Conservation (phyloP, 2,329 filamentous ascomycete species). For the Aspergillus proliferans region DNA sequence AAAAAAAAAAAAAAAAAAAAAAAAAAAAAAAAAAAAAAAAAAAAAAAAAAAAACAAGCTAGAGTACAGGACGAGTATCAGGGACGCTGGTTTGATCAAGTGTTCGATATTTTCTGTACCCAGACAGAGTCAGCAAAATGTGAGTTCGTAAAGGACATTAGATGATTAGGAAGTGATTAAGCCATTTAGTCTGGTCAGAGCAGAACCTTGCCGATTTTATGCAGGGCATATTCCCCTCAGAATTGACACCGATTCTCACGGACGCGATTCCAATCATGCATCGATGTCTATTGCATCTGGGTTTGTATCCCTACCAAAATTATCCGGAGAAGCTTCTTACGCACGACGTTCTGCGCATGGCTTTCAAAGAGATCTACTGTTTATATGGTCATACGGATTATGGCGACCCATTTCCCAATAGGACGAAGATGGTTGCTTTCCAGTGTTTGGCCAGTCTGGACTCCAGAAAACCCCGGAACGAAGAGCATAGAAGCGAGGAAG, state of each 20-base stretch:
- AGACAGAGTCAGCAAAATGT: neutral
- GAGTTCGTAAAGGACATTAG: neutral
- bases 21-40: no score
- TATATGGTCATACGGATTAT: neutral
- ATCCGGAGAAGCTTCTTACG: neutral
- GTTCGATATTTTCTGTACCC: neutral
- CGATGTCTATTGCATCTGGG: neutral
- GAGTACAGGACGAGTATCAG: no score
- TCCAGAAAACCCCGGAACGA: neutral
- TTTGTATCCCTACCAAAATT: slow-evolving; percentile 1
- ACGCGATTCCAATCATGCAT: slow-evolving; percentile 1
- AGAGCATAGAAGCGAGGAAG: neutral
- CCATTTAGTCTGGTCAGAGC: neutral
- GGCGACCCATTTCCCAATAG: neutral
- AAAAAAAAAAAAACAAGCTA: no score
- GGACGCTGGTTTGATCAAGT: neutral
- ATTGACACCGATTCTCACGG: neutral
- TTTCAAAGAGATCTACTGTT: neutral
- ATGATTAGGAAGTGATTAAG: neutral
- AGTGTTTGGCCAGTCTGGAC: neutral
- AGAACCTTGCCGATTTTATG: neutral
- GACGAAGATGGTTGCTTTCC: neutral
- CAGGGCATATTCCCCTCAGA: neutral
- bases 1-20: no score
- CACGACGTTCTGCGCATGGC: neutral